Evolutionary conservation across 345 rosid genomes (phyloP).

Genomic region (Schrenkiella parvula): DNA sequence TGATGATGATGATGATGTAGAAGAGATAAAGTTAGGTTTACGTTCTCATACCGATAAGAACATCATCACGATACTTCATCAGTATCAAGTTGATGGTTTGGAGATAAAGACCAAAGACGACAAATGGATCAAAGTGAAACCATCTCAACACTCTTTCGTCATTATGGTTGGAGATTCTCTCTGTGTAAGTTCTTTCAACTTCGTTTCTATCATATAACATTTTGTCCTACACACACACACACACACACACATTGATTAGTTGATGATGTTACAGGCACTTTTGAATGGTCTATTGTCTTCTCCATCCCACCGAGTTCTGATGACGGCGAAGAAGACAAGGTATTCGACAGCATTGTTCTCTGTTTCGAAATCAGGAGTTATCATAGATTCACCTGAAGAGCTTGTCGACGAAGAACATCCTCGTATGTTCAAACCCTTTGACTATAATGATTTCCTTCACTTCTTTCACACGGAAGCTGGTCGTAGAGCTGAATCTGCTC

Average conservation of each 20-base stretch:
- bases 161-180: conserved; percentile 50
- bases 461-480: conserved; percentile 42
- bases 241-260: neutral
- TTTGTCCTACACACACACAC: no score
- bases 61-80: conserved; percentile 51
- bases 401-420: conserved; percentile 54
- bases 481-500: conserved; percentile 29
- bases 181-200: conserved; percentile 29
- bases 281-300: conserved; percentile 52
- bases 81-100: conserved; percentile 52
- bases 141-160: conserved; percentile 43
- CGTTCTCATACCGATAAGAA: conserved; percentile 50
- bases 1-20: conserved; percentile 17
- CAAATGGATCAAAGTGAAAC: conserved; percentile 44
- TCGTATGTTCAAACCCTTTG: conserved; percentile 46
- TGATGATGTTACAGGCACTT: conserved; percentile 50
- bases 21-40: conserved; percentile 43
- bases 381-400: conserved; percentile 47
- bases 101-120: conserved; percentile 44
- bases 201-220: neutral
- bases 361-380: conserved; percentile 37
- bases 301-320: conserved; percentile 57
- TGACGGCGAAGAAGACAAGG: conserved; percentile 47
- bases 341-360: conserved; percentile 56
- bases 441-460: conserved; percentile 35